Percentiles rank a stretch among this genome's conserved stretches.
Evolutionary conservation across 228 moss, liverwort and hornwort genomes (phyloP).

Genomic region (Sphagnum fallax): DNA sequence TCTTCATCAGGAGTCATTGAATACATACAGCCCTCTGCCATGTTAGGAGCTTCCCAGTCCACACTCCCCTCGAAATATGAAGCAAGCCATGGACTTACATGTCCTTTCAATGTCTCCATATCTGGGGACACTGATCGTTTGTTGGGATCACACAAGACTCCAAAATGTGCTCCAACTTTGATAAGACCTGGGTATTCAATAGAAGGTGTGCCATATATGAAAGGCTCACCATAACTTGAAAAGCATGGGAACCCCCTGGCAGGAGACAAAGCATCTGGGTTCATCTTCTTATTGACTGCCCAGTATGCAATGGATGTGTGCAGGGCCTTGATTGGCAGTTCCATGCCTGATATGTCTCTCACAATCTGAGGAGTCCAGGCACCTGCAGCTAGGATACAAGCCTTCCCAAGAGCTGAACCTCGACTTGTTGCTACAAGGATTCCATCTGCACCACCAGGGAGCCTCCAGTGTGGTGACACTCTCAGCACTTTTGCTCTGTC

Average conservation of each 20-base stretch:
- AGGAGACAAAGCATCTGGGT: conserved; percentile 33
- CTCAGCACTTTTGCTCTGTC: conserved; percentile 60
- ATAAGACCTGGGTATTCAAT: conserved; percentile 80
- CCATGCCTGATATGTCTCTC: conserved; percentile 45
- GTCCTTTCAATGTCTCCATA: conserved; percentile 14
- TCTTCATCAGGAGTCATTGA: conserved; percentile 97
- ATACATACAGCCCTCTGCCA: conserved; percentile 80
- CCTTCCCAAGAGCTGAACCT: conserved; percentile 42
- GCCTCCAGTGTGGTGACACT: conserved; percentile 30
- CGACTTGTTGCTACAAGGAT: conserved; percentile 55
- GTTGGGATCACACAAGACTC: conserved; percentile 57
- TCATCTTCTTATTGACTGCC: conserved; percentile 32
- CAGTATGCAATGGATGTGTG: conserved; percentile 81
- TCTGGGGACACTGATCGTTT: conserved; percentile 52
- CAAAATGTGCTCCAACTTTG: conserved; percentile 73
- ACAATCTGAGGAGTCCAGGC: conserved; percentile 77
- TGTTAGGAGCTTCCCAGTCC: conserved; percentile 41
- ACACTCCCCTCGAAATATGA: conserved; percentile 41
- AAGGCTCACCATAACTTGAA: conserved; percentile 50
- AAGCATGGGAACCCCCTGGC: conserved; percentile 69
- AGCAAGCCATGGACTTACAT: conserved; percentile 64
- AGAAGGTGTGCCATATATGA: conserved; percentile 72
- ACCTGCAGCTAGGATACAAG: conserved; percentile 63
- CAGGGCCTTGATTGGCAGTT: conserved; percentile 57
- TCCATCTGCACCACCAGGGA: conserved; percentile 25